Percentiles rank a stretch among this genome's conserved stretches.
These are phyloP conservation scores for Eutrema heterophyllum DNA, from an alignment of 345 rosid genomes.

Conservation along the genomic window DNA sequence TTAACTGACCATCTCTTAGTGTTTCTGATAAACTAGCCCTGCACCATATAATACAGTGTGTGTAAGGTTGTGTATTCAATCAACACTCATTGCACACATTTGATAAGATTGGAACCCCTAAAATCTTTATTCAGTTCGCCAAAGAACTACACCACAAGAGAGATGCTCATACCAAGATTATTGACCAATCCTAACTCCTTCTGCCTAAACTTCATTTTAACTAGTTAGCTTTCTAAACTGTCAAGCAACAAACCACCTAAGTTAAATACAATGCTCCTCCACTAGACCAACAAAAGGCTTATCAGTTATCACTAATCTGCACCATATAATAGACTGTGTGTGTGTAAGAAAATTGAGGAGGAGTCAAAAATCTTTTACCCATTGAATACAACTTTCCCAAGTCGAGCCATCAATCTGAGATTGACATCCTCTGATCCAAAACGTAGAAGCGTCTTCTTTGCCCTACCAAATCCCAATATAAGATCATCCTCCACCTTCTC, in stretches of 20 bases:
- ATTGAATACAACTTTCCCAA: slow-evolving; percentile 17
- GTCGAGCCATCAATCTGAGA: slow-evolving; percentile 21
- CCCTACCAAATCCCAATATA: slow-evolving; percentile 12
- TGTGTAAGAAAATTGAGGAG: not conserved
- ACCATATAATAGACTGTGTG: not conserved
- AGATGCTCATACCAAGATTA: not conserved
- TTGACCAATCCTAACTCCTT: not conserved
- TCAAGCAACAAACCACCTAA: not conserved
- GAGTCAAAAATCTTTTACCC: slow-evolving; percentile 1
- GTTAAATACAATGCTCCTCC: not conserved
- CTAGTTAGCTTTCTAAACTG: not conserved
- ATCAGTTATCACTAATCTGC: not conserved
- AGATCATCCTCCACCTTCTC: slow-evolving; percentile 19
- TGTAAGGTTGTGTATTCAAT: not conserved
- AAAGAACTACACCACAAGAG: not conserved
- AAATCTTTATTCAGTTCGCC: not conserved
- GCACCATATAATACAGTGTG: not conserved
- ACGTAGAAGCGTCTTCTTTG: not conserved
- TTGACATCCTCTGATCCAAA: slow-evolving; percentile 5
- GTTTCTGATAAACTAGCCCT: slow-evolving; percentile 22
- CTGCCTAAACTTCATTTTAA: not conserved
- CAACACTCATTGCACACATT: not conserved
- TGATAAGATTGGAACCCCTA: too few species aligned
- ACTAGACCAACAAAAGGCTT: not conserved
- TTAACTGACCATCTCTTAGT: slow-evolving; percentile 11